Evolutionary conservation across 805 yeast species (phyloP), one percentile per base, ranked within the genome.

Genomic region (Zygosaccharomyces lentus): DNA sequence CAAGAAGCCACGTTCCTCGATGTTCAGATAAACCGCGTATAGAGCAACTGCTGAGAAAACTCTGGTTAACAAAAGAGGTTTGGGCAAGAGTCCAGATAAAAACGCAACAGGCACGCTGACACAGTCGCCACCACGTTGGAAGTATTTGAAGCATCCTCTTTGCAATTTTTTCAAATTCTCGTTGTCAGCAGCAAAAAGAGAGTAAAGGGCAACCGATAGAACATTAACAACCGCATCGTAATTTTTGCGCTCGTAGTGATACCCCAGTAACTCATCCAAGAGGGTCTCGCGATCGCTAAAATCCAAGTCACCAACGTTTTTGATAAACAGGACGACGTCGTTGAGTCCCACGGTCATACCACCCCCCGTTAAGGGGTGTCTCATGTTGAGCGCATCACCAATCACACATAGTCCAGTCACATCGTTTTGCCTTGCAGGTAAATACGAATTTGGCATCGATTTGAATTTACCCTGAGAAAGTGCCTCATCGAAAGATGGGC

Each of bases 351-450:
- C 99, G 21, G 98, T 89, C 99, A 93, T 93, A 50, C 99, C 99
- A 53, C 99, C 99, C 43, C 99, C 99, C 1, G 98, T 93, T 50
- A 93, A 76, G 23, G 99, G 99, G 65, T 93, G 99, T 64, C 99
- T 78, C 97, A 93, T 93, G 66, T 93, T 93, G 56, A 90, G 74
- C 1, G 99, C 87, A 65, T 93, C 99, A 40, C 99, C 99, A 29
- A 93, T 62, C 54, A 91, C 75, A 30, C 93, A 72, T 38, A 88
- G 70, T 9, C 99, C 99, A 9, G 81, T 82, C 35, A 78, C 73
- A 25, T 72, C 72, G 61, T 88, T 90, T 41, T 74, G 72, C 46
- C 78, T 73, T 1, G 97, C 97, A 19, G 95, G 78, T 41, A 93
- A 72, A 67, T 78, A 93, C 56, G 93, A 95, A 67, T 89, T 90